These are phyloP conservation scores for Lecanicillium sp. DNA, from an alignment of 2,329 filamentous ascomycete genomes.

Conservation along the genomic window DNA sequence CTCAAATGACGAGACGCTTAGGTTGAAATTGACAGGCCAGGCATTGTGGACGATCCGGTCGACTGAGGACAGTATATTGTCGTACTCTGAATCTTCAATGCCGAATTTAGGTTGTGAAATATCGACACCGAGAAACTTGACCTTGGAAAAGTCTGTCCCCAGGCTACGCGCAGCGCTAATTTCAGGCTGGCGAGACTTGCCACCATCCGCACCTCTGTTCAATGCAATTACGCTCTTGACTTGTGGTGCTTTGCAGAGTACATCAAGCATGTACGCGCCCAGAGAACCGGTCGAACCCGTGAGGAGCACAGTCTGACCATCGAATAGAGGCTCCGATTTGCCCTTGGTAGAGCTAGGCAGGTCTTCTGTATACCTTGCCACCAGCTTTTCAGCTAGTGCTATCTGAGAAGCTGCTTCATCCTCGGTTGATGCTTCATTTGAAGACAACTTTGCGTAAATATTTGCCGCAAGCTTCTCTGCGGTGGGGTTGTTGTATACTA, in stretches of 20 bases:
- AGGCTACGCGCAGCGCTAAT: slow-evolving; percentile 30
- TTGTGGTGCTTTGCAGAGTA: slow-evolving; percentile 15
- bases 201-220: slow-evolving; percentile 28
- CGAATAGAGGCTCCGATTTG: slow-evolving; percentile 16
- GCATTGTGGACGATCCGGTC: slow-evolving; percentile 46
- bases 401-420: not conserved
- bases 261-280: slow-evolving; percentile 59
- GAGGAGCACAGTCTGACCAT: slow-evolving; percentile 57
- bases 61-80: slow-evolving; percentile 26
- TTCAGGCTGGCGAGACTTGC: slow-evolving; percentile 27
- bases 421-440: not conserved
- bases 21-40: slow-evolving; percentile 42
- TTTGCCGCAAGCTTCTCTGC: slow-evolving; percentile 16
- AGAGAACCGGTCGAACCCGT: slow-evolving; percentile 87
- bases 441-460: slow-evolving; percentile 9
- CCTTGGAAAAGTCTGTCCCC: slow-evolving; percentile 24
- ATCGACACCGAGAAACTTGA: slow-evolving; percentile 41
- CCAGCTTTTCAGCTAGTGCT: slow-evolving; percentile 6
- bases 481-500: slow-evolving; percentile 22
- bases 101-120: slow-evolving; percentile 39
- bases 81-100: slow-evolving; percentile 26
- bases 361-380: slow-evolving; percentile 20
- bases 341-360: slow-evolving; percentile 14
- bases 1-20: slow-evolving; percentile 39
- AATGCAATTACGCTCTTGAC: slow-evolving; percentile 15